Base-by-base conservation (phyloP, 805 yeast genomes). In the Monosporozyma aerobia region DNA sequence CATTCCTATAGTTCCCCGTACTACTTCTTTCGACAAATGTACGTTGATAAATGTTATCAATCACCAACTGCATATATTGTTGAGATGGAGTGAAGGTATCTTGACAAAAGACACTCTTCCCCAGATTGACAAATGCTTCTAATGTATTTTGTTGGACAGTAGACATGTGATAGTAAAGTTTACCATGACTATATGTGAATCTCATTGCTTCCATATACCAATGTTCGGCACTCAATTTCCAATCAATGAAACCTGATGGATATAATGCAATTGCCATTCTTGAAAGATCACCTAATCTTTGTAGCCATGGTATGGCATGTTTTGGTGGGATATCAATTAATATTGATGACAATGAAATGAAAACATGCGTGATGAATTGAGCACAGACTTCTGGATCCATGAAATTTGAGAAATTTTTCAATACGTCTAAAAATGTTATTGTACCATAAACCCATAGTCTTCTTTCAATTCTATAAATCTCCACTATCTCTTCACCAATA, bases 191-290 rank as follows among this genome's bases (percentile, higher is more conserved):
- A 62, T 82, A 87, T 56, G 83, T 81, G 14, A 85, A 78, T 58
- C 79, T 78, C 79, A 86, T 78, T 3, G 95, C 82, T 29, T 80
- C 74, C 27, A 80, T 74, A 62, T 88, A 88, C 96, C 96, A 88
- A 64, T 81, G 81, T 65, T 86, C 90, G 1, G 95, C 85, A 53
- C 88, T 78, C 19, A 82, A 68, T 64, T 87, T 85, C 96, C 96
- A 88, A 67, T 88, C 95, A 57, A 87, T 85, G 63, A 79, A 84
- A 49, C 85, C 78, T 1, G 90, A 83, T 7, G 90, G 83, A 60
- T 86, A 87, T 44, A 87, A 71, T 0, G 95, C 94, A 59, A 88
- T 87, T 10, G 95, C 92, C 90, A 88, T 87, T 63, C 95, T 72
- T 37, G 92, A 83, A 57, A 88, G 71, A 64, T 88, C 96, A 37